phyloP scores from a whole-genome alignment of 129 eudicot genomes.

The Kitagawia praeruptora region DNA sequence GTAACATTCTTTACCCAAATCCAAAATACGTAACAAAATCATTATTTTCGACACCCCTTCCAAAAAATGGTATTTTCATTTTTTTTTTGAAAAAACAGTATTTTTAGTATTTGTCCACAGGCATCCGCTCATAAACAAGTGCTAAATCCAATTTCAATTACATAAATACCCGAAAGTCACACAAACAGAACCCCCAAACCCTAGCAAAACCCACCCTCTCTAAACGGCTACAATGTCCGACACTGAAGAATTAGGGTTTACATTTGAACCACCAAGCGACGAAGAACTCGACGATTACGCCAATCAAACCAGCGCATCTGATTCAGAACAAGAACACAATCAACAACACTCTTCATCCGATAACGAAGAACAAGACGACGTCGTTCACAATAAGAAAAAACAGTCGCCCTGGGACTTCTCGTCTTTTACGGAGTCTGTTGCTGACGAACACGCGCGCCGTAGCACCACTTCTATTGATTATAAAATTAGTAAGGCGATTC shows the following conservation, averaged over 20 bases:
- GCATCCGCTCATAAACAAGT: too few species aligned
- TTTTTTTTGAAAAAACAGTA: too few species aligned
- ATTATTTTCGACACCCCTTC: too few species aligned
- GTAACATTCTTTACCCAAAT: too few species aligned
- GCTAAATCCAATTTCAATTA: too few species aligned
- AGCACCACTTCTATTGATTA: conserved; percentile 82
- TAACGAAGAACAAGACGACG: not conserved
- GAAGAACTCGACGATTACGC: conserved; percentile 52
- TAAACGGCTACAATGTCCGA: not conserved
- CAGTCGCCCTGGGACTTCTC: conserved; percentile 97
- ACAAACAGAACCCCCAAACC: not conserved
- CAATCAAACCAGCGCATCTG: conserved; percentile 9
- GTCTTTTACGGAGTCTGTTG: conserved; percentile 64
- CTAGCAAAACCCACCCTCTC: not conserved
- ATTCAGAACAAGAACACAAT: conserved; percentile 23
- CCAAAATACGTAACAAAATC: too few species aligned
- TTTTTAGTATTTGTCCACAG: too few species aligned
- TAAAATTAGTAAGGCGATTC: conserved; percentile 52
- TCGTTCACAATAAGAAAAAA: conserved; percentile 20
- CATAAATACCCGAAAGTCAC: not conserved
- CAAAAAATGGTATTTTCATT: too few species aligned
- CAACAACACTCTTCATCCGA: not conserved
- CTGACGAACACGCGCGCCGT: conserved; percentile 77
- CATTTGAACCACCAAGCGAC: conserved; percentile 79
- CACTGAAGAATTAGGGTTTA: conserved; percentile 23